Conservation (phyloP, 139 green algal species). For the Desmodesmus armatus region DNA sequence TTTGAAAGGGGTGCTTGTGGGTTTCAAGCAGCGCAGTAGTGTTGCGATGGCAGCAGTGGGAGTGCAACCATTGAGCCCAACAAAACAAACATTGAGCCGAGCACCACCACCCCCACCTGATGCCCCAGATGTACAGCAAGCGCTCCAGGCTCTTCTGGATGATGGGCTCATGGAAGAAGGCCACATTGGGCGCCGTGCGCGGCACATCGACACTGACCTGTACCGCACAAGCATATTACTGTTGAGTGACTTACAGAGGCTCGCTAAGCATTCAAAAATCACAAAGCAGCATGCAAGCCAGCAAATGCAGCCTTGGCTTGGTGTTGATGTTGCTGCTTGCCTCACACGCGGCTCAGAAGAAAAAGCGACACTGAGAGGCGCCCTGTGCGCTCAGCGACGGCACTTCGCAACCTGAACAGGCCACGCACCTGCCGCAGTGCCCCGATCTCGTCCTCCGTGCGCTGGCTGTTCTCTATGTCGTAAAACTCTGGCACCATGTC, state of each 20-base stretch:
- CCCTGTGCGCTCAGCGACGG: no score
- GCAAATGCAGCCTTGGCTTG: not conserved
- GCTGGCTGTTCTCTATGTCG: slow-evolving; percentile 73
- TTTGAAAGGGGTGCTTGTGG: no score
- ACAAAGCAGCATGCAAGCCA: no score
- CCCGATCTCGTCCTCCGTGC: slow-evolving; percentile 85
- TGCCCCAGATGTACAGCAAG: slow-evolving; percentile 96
- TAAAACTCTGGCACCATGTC: slow-evolving; percentile 90
- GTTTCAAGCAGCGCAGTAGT: not conserved
- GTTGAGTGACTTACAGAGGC: no score
- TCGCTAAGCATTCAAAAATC: not conserved
- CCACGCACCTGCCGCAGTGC: slow-evolving; percentile 83
- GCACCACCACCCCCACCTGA: slow-evolving; percentile 67
- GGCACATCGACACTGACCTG: slow-evolving; percentile 95
- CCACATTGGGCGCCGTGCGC: slow-evolving; percentile 88
- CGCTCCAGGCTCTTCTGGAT: slow-evolving; percentile 91
- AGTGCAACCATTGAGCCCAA: no score
- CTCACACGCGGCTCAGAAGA: no score
- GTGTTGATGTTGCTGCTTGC: no score
- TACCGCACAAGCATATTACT: no score
- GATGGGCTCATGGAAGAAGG: slow-evolving; percentile 87
- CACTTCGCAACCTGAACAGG: not conserved
- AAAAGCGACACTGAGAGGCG: no score
- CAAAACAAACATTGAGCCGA: no score
- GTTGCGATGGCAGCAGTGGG: no score